These are phyloP conservation scores for Albifimbria verrucaria DNA, from an alignment of 2,329 filamentous ascomycete genomes.

Conservation along the genomic window DNA sequence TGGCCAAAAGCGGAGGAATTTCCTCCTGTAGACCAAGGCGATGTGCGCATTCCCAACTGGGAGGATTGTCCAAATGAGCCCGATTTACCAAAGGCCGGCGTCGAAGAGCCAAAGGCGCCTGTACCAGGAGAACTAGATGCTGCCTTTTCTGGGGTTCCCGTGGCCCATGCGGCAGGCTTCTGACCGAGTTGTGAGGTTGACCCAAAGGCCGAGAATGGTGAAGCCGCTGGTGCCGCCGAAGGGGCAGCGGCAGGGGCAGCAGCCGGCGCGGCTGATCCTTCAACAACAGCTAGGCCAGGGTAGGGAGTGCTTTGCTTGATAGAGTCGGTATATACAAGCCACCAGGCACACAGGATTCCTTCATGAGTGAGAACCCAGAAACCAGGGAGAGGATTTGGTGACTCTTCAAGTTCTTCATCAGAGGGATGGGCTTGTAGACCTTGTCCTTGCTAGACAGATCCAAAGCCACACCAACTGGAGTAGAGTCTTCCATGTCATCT, in stretches of 20 bases:
- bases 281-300: conserved; percentile 59
- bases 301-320: conserved; percentile 72
- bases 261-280: conserved; percentile 27
- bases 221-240: conserved; percentile 11
- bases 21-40: conserved; percentile 47
- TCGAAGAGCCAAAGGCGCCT: conserved; percentile 38
- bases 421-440: conserved; percentile 72
- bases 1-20: conserved; percentile 52
- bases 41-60: conserved; percentile 43
- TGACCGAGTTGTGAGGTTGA: conserved; percentile 46
- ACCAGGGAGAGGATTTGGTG: conserved; percentile 75
- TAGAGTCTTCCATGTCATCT: conserved; percentile 59
- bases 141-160: conserved; percentile 24
- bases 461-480: conserved; percentile 74
- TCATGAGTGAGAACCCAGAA: conserved; percentile 86
- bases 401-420: conserved; percentile 75
- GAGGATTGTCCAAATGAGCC: conserved; percentile 51
- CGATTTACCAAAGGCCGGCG: conserved; percentile 48
- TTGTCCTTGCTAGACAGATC: conserved; percentile 83
- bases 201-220: conserved; percentile 42
- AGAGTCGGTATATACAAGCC: conserved; percentile 86
- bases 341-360: conserved; percentile 82
- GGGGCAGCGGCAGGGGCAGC: conserved; percentile 19
- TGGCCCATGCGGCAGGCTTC: conserved; percentile 50
- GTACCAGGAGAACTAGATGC: conserved; percentile 41